phyloP scores from a whole-genome alignment of 768 basidiomycete genomes.

The Pulveroboletus sp. region DNA sequence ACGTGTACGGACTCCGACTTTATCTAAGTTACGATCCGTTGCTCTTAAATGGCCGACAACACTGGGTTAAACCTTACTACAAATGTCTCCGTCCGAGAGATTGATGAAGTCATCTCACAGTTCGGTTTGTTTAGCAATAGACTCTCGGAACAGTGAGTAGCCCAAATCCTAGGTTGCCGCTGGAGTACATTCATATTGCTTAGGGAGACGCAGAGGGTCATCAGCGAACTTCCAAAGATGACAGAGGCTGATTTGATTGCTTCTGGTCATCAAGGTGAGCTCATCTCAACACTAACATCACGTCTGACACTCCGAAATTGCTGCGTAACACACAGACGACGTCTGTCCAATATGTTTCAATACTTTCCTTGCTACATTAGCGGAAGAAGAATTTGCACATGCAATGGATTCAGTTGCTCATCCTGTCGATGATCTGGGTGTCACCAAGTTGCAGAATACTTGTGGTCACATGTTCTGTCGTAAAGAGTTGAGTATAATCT shows the following conservation, averaged over 20 bases:
- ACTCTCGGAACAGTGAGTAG: constrained; percentile 27
- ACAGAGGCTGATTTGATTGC: constrained; percentile 47
- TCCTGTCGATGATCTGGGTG: constrained; percentile 63
- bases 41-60: constrained; percentile 19
- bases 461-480: constrained; percentile 77
- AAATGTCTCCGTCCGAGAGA: constrained; percentile 24
- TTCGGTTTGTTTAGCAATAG: constrained; percentile 26
- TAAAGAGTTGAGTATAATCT: constrained; percentile 56
- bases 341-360: constrained; percentile 74
- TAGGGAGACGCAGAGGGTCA: constrained; percentile 38
- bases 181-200: constrained; percentile 7
- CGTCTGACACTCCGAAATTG: background rate
- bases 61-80: constrained; percentile 6
- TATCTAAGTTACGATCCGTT: background rate
- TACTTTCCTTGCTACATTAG: constrained; percentile 59
- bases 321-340: constrained; percentile 44
- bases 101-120: constrained; percentile 30
- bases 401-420: constrained; percentile 80
- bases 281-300: background rate
- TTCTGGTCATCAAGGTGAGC: constrained; percentile 46
- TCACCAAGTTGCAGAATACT: constrained; percentile 54
- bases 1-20: constrained; percentile 4
- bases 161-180: background rate
- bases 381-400: constrained; percentile 69
- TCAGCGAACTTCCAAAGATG: constrained; percentile 45